Conservation (phyloP, 495 filamentous ascomycete genomes). For the Aspergillus mulundensis region DNA sequence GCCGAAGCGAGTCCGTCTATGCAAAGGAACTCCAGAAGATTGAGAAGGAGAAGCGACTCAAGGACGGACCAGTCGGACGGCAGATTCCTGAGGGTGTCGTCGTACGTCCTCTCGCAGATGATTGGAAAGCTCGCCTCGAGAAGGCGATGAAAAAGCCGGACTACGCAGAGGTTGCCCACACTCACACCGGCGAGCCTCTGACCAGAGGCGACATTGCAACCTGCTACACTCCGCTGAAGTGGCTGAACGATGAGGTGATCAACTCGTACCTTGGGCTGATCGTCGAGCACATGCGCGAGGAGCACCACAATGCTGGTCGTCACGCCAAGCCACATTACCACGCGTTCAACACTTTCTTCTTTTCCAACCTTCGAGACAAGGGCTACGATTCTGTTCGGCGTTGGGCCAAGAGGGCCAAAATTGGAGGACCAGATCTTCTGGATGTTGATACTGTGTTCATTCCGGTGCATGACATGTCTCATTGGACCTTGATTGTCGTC, state of each 20-base stretch:
- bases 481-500: constrained; percentile 68
- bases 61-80: constrained; percentile 13
- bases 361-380: constrained; percentile 51
- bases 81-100: constrained; percentile 27
- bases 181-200: constrained; percentile 53
- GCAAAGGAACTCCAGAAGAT: constrained; percentile 26
- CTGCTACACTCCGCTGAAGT: constrained; percentile 49
- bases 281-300: constrained; percentile 55
- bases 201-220: constrained; percentile 57
- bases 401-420: constrained; percentile 55
- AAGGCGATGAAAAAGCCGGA: constrained; percentile 26
- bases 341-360: constrained; percentile 72
- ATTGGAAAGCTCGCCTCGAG: constrained; percentile 42
- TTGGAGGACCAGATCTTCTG: constrained; percentile 50
- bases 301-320: constrained; percentile 39
- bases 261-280: constrained; percentile 62
- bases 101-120: constrained; percentile 40
- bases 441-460: constrained; percentile 59
- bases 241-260: constrained; percentile 84
- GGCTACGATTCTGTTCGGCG: constrained; percentile 45
- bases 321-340: constrained; percentile 58
- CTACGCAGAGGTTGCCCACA: constrained; percentile 35
- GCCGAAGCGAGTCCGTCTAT: constrained; percentile 33
- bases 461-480: constrained; percentile 46
- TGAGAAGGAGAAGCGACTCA: constrained; percentile 19